Conservation (phyloP, 768 basidiomycete species). For the Mycena haematopus region DNA sequence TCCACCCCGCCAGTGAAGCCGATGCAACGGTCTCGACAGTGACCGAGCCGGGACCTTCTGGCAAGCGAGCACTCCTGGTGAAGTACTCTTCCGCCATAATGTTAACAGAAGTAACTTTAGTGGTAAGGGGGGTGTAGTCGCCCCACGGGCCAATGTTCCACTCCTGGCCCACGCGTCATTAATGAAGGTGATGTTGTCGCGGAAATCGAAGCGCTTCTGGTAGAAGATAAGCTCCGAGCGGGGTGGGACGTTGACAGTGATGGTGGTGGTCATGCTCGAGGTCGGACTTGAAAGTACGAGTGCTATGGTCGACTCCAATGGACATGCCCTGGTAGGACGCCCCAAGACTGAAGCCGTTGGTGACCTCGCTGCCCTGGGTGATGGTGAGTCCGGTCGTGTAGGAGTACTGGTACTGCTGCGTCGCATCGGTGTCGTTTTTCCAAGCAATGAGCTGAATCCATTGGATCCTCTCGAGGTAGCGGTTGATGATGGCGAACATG, state of each 20-base stretch:
- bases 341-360: constrained; percentile 8
- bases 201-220: constrained; percentile 7
- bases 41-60: constrained; percentile 3
- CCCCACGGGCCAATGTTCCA: constrained; percentile 10
- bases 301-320: constrained; percentile 7
- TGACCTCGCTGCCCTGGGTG: neutral
- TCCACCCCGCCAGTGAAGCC: neutral
- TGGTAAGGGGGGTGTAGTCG: constrained; percentile 4
- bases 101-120: constrained; percentile 8
- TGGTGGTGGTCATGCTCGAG: neutral
- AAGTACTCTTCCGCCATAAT: constrained; percentile 11
- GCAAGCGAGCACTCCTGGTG: constrained; percentile 4
- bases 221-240: neutral
- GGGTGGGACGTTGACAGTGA: neutral
- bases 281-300: constrained; percentile 13
- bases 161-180: constrained; percentile 10
- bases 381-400: neutral
- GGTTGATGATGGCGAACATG: neutral
- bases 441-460: neutral
- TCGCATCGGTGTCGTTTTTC: neutral
- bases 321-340: constrained; percentile 11
- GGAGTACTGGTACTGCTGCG: neutral
- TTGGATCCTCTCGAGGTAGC: neutral
- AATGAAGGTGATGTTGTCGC: constrained; percentile 11
- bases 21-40: neutral